Conservation (phyloP, 2,329 filamentous ascomycete genomes). For the Graphilbum ipis-grandicollis region DNA sequence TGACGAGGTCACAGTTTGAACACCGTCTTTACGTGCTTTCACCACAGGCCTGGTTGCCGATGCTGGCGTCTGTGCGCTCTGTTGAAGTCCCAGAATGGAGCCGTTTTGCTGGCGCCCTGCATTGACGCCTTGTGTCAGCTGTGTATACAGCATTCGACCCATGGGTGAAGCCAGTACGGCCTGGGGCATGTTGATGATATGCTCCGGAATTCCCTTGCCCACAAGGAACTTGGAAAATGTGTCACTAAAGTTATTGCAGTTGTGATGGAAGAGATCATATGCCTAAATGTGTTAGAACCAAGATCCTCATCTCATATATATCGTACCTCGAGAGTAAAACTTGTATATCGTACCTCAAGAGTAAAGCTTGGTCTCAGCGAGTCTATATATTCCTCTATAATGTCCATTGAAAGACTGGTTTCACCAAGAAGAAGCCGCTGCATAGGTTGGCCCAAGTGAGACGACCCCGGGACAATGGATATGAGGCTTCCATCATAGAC, state of each 20-base stretch:
- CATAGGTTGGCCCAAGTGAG: conserved; percentile 74
- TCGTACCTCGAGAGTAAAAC: too few relatives aligned
- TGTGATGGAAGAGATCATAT: conserved; percentile 80
- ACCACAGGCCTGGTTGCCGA: not conserved
- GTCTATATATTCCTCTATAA: conserved; percentile 75
- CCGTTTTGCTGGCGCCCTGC: conserved; percentile 29
- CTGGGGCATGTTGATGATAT: conserved; percentile 73
- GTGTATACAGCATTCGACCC: conserved; percentile 72
- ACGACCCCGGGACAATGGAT: conserved; percentile 60
- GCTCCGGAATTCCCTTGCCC: conserved; percentile 71
- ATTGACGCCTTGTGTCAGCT: conserved; percentile 36
- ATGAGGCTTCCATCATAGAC: conserved; percentile 81
- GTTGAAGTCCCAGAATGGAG: conserved; percentile 33
- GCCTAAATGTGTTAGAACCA: too few relatives aligned
- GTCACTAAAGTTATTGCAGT: conserved; percentile 96
- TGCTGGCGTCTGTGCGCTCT: conserved; percentile 5
- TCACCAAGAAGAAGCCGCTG: conserved; percentile 57
- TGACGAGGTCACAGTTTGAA: not conserved
- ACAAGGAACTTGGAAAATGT: conserved; percentile 80
- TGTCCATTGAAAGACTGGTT: conserved; percentile 62
- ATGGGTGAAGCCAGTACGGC: conserved; percentile 75
- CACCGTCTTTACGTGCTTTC: not conserved
- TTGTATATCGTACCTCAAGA: conserved; percentile 31
- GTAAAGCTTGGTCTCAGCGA: conserved; percentile 74
- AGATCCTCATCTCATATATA: too few relatives aligned